Percentiles rank a stretch among this genome's conserved stretches.
Conservation (phyloP, 2,329 filamentous ascomycete species). For the Fusarium nodosum region DNA sequence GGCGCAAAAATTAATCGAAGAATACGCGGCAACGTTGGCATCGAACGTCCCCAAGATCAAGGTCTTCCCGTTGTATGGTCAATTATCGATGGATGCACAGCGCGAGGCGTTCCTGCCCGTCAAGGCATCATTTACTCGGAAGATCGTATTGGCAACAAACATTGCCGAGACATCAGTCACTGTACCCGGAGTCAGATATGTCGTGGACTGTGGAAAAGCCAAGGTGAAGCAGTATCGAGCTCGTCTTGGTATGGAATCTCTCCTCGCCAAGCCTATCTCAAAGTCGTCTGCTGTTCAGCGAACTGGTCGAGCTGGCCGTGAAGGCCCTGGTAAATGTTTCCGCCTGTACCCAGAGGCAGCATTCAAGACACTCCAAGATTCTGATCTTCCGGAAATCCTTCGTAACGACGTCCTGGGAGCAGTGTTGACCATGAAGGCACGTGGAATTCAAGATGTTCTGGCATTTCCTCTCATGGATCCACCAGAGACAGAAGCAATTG, state of each 20-base stretch:
- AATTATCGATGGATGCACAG: conserved; percentile 87
- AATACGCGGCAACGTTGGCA: conserved; percentile 79
- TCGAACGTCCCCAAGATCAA: conserved; percentile 79
- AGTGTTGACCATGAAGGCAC: conserved; percentile 92
- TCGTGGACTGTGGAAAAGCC: conserved; percentile 92
- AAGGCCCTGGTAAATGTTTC: conserved; percentile 90
- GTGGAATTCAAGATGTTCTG: conserved; percentile 85
- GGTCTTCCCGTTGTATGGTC: conserved; percentile 88
- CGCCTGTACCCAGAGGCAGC: conserved; percentile 86
- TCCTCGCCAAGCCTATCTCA: conserved; percentile 91
- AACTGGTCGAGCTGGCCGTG: conserved; percentile 91
- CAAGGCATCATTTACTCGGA: conserved; percentile 79
- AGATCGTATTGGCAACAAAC: conserved; percentile 93
- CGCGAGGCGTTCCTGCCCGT: conserved; percentile 86
- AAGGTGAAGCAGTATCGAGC: conserved; percentile 94
- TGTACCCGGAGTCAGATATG: conserved; percentile 90
- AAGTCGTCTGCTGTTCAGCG: conserved; percentile 94
- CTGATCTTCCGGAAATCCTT: conserved; percentile 89
- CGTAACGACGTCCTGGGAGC: conserved; percentile 90
- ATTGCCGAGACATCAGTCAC: conserved; percentile 99
- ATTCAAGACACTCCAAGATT: conserved; percentile 77
- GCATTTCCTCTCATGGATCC: conserved; percentile 88
- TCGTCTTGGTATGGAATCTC: conserved; percentile 87
- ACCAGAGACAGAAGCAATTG: conserved; percentile 81
- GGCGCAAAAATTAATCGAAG: conserved; percentile 83